A percentile compares a stretch with the other conserved stretches of the same genome.
Evolutionary conservation across 225 moss, liverwort and hornwort species (phyloP).

Genomic region (Lunularia cruciata): DNA sequence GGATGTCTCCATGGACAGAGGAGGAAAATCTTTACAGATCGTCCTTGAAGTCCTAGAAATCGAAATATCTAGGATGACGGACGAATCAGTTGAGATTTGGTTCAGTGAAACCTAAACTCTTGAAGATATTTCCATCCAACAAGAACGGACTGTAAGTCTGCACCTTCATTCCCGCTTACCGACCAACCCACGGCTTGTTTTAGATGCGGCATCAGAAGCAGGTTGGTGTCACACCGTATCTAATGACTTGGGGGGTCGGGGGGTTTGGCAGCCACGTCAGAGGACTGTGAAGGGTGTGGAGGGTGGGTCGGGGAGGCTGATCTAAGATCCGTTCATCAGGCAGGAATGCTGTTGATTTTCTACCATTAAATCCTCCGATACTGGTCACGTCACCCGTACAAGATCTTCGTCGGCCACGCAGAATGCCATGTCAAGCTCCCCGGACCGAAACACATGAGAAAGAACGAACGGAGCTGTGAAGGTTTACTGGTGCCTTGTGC

Average conservation of each 20-base stretch:
- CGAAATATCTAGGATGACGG: neutral
- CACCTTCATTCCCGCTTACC: neutral
- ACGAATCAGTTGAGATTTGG: conserved; percentile 11
- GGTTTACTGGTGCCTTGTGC: too few relatives aligned
- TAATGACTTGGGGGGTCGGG: neutral
- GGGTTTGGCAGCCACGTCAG: conserved; percentile 4
- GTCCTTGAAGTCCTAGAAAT: too few relatives aligned
- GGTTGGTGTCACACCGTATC: neutral
- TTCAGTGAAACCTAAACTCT: neutral
- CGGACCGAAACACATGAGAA: neutral
- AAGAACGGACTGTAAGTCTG: neutral
- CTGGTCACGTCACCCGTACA: neutral
- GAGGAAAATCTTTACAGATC: too few relatives aligned
- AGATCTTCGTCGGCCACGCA: neutral
- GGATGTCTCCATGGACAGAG: too few relatives aligned
- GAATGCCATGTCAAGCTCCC: neutral
- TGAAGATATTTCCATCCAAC: conserved; percentile 8
- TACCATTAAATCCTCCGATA: neutral
- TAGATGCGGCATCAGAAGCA: conserved; percentile 1
- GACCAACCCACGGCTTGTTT: conserved; percentile 3
- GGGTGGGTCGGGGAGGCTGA: too few relatives aligned
- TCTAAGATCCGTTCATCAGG: neutral
- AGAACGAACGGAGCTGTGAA: neutral
- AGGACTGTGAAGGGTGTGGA: neutral
- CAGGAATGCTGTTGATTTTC: neutral